Conservation (phyloP, 805 yeast species). For the Yamadazyma endophytica region DNA sequence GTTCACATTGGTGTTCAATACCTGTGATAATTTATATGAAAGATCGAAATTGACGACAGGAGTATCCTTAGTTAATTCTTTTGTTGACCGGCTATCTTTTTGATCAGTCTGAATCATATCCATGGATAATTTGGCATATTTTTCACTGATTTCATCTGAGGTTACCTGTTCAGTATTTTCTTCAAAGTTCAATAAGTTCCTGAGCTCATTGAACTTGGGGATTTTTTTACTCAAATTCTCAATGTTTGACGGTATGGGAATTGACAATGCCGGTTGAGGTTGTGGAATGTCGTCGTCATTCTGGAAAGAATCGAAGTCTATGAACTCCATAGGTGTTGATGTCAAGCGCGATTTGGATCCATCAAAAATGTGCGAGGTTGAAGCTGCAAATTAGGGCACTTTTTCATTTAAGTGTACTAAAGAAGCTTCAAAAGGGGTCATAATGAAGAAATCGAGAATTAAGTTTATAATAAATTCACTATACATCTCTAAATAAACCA, state of each 20-base stretch:
- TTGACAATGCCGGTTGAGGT: conserved; percentile 42
- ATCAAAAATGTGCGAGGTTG: too few relatives aligned
- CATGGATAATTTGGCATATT: conserved; percentile 47
- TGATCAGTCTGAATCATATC: conserved; percentile 22
- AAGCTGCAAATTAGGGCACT: too few relatives aligned
- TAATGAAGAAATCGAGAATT: too few relatives aligned
- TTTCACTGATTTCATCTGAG: conserved; percentile 30
- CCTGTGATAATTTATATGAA: conserved; percentile 45
- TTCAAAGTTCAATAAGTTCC: conserved; percentile 24
- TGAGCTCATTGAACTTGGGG: conserved; percentile 28
- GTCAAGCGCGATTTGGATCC: neutral
- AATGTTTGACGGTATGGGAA: conserved; percentile 34
- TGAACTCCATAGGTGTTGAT: conserved; percentile 32
- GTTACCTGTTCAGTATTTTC: conserved; percentile 6
- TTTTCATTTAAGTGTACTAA: neutral
- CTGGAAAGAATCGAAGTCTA: conserved; percentile 34
- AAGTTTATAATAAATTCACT: too few relatives aligned
- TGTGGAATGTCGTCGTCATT: conserved; percentile 29
- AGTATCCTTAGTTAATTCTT: neutral
- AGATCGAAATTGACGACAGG: conserved; percentile 12
- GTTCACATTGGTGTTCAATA: conserved; percentile 42
- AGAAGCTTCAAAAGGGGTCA: neutral
- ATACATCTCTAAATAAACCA: too few relatives aligned
- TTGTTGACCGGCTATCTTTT: conserved; percentile 1
- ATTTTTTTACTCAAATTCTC: conserved; percentile 26